Conservation (phyloP, 73 alveolate species). For the Paramecium biaurelia region DNA sequence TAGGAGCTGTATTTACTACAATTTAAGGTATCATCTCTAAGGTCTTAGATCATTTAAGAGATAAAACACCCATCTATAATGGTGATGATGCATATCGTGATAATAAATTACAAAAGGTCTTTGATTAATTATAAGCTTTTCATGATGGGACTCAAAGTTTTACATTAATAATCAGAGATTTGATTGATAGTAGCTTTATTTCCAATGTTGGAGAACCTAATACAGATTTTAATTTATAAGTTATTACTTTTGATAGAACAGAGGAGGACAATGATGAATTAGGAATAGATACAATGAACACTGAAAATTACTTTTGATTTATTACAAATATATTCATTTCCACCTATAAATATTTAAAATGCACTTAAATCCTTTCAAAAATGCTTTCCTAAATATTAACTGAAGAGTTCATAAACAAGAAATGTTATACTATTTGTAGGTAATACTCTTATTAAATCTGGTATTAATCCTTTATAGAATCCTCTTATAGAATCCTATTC, state of each 20-base stretch:
- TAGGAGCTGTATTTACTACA: conserved; percentile 93
- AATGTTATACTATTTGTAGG: conserved; percentile 58
- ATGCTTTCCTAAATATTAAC: background rate
- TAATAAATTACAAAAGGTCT: background rate
- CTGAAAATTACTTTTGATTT: conserved; percentile 74
- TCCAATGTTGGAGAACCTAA: background rate
- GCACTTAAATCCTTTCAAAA: background rate
- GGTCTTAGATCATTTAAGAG: conserved; percentile 72
- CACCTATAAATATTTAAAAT: background rate
- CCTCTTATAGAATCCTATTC: conserved; percentile 29
- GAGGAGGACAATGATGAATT: conserved; percentile 89
- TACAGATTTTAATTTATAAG: background rate
- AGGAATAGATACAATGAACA: conserved; percentile 95
- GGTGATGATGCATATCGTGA: background rate
- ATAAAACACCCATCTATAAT: conserved; percentile 77
- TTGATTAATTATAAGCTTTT: conserved; percentile 16
- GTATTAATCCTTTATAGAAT: conserved; percentile 53
- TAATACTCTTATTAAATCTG: conserved; percentile 60
- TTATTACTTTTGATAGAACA: background rate
- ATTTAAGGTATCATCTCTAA: conserved; percentile 87
- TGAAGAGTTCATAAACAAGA: conserved; percentile 55
- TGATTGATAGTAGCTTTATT: background rate
- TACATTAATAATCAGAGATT: conserved; percentile 7
- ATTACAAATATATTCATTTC: background rate
- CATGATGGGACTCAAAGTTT: background rate